Base-by-base conservation (phyloP, 2,329 filamentous ascomycete species). In the Penicillium sp. region DNA sequence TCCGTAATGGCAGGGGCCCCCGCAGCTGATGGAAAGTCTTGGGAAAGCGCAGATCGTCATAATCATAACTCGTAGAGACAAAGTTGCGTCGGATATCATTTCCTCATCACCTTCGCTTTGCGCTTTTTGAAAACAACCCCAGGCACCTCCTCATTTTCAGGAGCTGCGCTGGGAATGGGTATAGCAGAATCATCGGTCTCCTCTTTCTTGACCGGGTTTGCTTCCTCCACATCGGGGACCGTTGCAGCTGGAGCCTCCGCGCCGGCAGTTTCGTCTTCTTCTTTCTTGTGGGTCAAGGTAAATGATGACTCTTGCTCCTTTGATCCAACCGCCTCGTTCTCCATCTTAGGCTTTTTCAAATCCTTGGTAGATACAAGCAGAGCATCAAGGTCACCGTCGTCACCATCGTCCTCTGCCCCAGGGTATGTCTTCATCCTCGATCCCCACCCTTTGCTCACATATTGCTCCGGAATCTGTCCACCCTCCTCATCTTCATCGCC, bases 121-220 rank as follows among this genome's bases (percentile, higher is more conserved):
- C 79, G 78, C 62, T 80, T 81, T 63, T 80, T 81, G 71, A 81
- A 81, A 23, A 80, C 64, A 42, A 79, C 71, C 3, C 72, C 73
- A 4, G 69, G 54, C 5, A 58, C 53, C 31, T 71, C 69, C 50
- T 70, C 65, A 4, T 42, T 50, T 29, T 64, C 64, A 9, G 50
- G 46, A 0, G 60, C 58, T 57, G 63, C 61, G 13, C 57, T 52
- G 7, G 21, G 39, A 1, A 54, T 44, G 9, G 51, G 49, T 23
- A 47, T 49, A 25, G 65, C 37, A 23, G 37, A 42, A 29, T 33
- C 51, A 27, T 46, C 49, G 5, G 59, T 35, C 19, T 71, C 71
- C 59, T 76, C 72, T 27, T 66, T 66, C 55, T 72, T 72, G 26
- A 68, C 48, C 25, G 61, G 46, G 39, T 50, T 25, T 31, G 56